Evolutionary conservation across 345 rosid genomes (phyloP).

Genomic region (Melastoma malabathricum): DNA sequence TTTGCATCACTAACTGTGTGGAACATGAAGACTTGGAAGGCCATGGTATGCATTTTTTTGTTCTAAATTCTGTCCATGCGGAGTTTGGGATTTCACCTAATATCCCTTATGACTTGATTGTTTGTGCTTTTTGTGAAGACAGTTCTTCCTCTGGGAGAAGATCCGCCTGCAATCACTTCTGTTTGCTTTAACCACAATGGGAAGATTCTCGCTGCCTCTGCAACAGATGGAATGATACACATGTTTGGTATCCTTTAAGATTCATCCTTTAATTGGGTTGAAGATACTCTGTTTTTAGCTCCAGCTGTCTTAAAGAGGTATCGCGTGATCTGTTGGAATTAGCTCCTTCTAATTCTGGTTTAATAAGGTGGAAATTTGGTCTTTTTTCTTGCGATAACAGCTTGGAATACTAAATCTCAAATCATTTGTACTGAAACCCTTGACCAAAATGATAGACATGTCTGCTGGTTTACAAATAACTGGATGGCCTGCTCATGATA

Average conservation of each 20-base stretch:
- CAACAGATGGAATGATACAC: conserved; percentile 76
- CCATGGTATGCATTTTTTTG: conserved; percentile 43
- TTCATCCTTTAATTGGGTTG: background rate
- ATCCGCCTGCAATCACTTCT: conserved; percentile 71
- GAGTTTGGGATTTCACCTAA: conserved; percentile 5
- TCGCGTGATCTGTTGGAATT: no score
- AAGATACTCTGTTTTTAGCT: background rate
- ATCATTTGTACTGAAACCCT: conserved; percentile 12
- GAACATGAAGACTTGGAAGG: conserved; percentile 73
- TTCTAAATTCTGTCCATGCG: conserved; percentile 4
- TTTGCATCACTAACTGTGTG: conserved; percentile 58
- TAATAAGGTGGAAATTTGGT: background rate
- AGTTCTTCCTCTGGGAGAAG: conserved; percentile 75
- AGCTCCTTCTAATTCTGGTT: no score
- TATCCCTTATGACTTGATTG: conserved; percentile 6
- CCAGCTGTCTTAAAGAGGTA: no score
- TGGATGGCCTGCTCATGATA: conserved; percentile 77
- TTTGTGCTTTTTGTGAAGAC: conserved; percentile 40
- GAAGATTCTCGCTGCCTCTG: conserved; percentile 66
- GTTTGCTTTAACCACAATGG: conserved; percentile 69
- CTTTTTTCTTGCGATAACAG: background rate
- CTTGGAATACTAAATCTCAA: background rate
- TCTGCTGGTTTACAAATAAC: conserved; percentile 66
- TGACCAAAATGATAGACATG: conserved; percentile 51
- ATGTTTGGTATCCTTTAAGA: conserved; percentile 72